Base-by-base conservation (phyloP, 306 rosid species). In the Dalbergia cultrata region DNA sequence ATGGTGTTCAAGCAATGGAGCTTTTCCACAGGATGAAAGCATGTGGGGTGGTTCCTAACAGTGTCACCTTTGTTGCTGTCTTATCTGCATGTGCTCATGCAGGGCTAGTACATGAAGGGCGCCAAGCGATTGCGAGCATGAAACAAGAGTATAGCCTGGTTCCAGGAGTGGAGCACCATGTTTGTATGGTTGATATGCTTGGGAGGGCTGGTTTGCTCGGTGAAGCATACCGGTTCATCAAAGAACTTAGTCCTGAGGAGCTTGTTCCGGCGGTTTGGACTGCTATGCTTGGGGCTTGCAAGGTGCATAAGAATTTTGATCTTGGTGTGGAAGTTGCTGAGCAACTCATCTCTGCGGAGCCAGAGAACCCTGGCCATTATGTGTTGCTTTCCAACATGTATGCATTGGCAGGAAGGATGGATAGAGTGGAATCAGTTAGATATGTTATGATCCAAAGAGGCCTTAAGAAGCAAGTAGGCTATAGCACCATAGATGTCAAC, bases 21-120 rank as follows among this genome's bases (percentile, higher is more conserved):
- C 87, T 93, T 66, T 95, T 90, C 67, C 18, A 63, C 17, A 64
- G 64, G 58, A 93, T 95, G 97, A 89, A 45, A 82, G 83, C 54
- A 13, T 37, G 13, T 1, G 91, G 93, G 45, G 80, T 88, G n/a
- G 50, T 69, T 49, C 98, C 99, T 71, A 95, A 93, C 77, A 84
- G 52, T 9, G 86, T 95, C 37, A 91, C 97, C 21, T 91, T 93
- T 58, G 96, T 95, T 57, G 92, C 93, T 18, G 91, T 90, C 47
- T 79, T 95, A 80, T 85, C 98, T 1, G 99, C 97, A 65, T 95
- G 99, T 79, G 97, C 95, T 58, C 99, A 93, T 80, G 91, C 97
- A 12, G 94, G 99, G 87, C 82, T 95, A 21, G 82, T 95, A 52
- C 75, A 77, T n/a, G 92, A 91, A 81, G 99, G 97, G 56, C 87